phyloP scores from a whole-genome alignment of 352 stramenopile species.

The Blastocystis sp. region DNA sequence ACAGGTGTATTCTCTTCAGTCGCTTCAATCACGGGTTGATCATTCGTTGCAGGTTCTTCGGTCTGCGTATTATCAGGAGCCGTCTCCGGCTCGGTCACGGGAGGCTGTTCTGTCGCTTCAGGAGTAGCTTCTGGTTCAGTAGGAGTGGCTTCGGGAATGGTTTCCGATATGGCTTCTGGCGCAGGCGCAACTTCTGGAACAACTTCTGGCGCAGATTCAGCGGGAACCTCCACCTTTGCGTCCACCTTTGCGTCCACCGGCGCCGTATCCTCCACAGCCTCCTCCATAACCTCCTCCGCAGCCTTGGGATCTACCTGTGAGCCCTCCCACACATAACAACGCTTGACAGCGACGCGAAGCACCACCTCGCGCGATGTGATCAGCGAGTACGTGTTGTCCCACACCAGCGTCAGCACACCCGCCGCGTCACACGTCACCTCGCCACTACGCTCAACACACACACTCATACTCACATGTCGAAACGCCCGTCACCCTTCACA shows the following conservation, averaged over 20 bases:
- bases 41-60: neutral
- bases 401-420: slow-evolving; percentile 7
- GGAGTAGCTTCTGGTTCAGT: neutral
- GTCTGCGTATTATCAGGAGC: no score
- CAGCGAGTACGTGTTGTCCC: slow-evolving; percentile 8
- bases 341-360: neutral
- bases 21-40: neutral
- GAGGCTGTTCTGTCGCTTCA: neutral
- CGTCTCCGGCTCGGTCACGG: no score
- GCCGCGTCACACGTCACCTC: neutral
- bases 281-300: neutral
- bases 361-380: neutral
- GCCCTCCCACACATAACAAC: neutral
- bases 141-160: neutral
- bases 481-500: neutral
- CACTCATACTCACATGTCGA: neutral
- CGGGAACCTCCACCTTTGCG: neutral
- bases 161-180: neutral
- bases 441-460: neutral
- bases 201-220: neutral
- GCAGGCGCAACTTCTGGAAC: neutral
- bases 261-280: neutral
- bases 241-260: neutral
- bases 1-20: neutral
- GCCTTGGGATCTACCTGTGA: neutral